Evolutionary conservation across 495 filamentous ascomycete species (phyloP).

Genomic region (Aspergillus cavernicola): DNA sequence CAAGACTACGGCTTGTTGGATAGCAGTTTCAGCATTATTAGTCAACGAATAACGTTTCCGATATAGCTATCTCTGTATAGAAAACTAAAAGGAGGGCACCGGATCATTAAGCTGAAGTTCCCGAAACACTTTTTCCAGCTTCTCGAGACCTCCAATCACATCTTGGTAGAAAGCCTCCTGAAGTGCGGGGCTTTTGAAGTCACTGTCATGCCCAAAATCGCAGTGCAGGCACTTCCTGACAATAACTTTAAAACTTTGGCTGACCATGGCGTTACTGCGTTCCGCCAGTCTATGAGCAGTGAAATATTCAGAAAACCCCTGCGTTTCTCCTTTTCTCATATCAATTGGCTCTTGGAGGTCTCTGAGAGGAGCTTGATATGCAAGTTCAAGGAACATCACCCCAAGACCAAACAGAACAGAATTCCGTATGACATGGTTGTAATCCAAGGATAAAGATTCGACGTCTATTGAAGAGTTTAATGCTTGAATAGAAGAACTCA

Average conservation of each 20-base stretch:
- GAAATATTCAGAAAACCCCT: background rate
- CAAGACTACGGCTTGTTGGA: no score
- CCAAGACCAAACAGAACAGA: background rate
- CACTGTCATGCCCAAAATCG: background rate
- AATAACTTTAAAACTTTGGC: background rate
- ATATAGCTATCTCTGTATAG: no score
- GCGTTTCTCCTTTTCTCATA: background rate
- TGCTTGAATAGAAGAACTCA: background rate
- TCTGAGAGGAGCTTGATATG: background rate
- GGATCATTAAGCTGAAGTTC: background rate
- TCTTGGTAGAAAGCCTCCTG: background rate
- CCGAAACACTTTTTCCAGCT: background rate
- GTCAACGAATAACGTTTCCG: no score
- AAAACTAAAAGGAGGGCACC: no score
- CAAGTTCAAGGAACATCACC: background rate
- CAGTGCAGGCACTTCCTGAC: background rate
- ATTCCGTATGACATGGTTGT: background rate
- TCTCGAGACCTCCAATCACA: background rate
- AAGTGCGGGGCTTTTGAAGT: background rate
- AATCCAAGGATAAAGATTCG: background rate
- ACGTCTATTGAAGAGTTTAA: background rate
- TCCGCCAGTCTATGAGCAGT: background rate
- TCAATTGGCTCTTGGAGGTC: background rate
- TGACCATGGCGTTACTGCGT: background rate
- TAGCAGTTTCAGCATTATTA: no score